These are phyloP conservation scores for Arabidopsis arenosa DNA, from an alignment of 345 rosid species.

Conservation along the genomic window DNA sequence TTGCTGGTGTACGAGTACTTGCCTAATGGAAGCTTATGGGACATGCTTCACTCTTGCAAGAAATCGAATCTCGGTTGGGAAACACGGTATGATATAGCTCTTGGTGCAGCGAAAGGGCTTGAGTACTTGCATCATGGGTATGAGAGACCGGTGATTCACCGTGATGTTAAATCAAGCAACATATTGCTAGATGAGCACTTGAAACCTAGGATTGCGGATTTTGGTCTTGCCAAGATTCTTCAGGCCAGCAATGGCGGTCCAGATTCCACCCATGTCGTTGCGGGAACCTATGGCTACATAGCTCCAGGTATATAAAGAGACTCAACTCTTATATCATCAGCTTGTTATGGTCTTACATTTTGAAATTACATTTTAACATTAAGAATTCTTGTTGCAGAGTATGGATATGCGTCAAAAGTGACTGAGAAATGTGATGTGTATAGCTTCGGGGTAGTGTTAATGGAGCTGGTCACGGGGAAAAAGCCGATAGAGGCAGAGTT, in stretches of 20 bases:
- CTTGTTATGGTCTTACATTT: background rate
- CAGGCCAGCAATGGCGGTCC: constrained; percentile 51
- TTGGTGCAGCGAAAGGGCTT: constrained; percentile 85
- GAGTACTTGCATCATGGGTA: constrained; percentile 92
- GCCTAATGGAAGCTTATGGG: constrained; percentile 96
- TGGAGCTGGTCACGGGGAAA: constrained; percentile 89
- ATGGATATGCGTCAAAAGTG: constrained; percentile 82
- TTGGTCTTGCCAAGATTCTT: constrained; percentile 92
- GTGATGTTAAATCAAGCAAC: constrained; percentile 90
- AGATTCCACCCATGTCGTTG: constrained; percentile 76
- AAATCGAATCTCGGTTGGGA: constrained; percentile 89
- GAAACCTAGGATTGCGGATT: constrained; percentile 95
- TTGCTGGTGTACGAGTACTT: constrained; percentile 88
- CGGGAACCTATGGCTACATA: constrained; percentile 93
- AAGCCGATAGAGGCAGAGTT: constrained; percentile 78
- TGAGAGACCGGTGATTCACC: constrained; percentile 72
- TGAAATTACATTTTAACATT: background rate
- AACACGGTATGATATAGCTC: constrained; percentile 75
- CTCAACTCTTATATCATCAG: background rate
- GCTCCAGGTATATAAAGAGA: constrained; percentile 83
- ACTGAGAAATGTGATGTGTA: constrained; percentile 92
- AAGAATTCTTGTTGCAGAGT: constrained; percentile 57
- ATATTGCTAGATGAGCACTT: constrained; percentile 78
- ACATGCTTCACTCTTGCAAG: constrained; percentile 63
- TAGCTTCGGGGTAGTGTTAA: constrained; percentile 89